Evolutionary conservation across 1,284 basidiomycete genomes (phyloP).

Genomic region (Omphalotus olearius): DNA sequence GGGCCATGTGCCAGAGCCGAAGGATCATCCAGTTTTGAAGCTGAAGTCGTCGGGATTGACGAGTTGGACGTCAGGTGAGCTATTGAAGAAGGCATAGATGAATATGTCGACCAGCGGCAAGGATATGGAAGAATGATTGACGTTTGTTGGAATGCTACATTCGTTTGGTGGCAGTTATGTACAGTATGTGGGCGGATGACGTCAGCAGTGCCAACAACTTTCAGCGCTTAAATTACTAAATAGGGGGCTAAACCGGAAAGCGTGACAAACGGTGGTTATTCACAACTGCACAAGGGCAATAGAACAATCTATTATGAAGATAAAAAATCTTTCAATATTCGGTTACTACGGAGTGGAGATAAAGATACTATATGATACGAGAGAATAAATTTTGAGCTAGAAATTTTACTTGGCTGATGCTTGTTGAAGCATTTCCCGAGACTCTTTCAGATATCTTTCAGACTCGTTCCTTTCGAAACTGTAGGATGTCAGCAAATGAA

Average conservation of each 20-base stretch:
- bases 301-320: too few species aligned
- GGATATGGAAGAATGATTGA: background rate
- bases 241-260: too few species aligned
- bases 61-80: background rate
- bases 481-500: constrained; percentile 3
- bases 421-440: constrained; percentile 39
- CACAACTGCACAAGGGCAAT: too few species aligned
- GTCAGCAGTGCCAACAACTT: background rate
- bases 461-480: constrained; percentile 79
- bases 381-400: too few species aligned
- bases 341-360: too few species aligned
- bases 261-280: background rate
- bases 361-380: too few species aligned
- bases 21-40: constrained; percentile 5
- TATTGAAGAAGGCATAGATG: background rate
- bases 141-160: background rate
- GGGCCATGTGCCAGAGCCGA: background rate
- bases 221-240: background rate
- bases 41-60: constrained; percentile 4
- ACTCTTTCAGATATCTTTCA: constrained; percentile 58
- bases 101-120: background rate
- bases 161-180: background rate
- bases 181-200: background rate
- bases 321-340: too few species aligned
- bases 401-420: background rate